A percentile compares a stretch with the other conserved stretches of the same genome.
phyloP scores from a whole-genome alignment of 1,284 basidiomycete species.

The Ceratobasidium sp. region DNA sequence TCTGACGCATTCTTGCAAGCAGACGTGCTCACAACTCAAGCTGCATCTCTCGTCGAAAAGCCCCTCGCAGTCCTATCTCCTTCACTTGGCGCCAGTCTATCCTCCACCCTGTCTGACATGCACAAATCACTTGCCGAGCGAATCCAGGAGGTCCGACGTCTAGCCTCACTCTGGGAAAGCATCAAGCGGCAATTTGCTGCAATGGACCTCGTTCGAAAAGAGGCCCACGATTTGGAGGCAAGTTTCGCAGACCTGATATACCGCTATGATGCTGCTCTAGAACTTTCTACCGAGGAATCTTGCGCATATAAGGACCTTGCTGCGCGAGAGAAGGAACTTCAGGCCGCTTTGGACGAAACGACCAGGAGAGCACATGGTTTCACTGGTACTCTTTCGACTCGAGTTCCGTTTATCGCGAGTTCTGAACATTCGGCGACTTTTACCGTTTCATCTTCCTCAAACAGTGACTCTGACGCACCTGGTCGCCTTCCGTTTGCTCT shows the following conservation, averaged over 20 bases:
- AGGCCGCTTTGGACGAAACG: constrained; percentile 6
- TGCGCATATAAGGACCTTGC: constrained; percentile 13
- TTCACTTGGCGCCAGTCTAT: constrained; percentile 49
- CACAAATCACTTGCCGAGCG: constrained; percentile 52
- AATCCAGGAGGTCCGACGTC: constrained; percentile 54
- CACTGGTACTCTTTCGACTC: constrained; percentile 42
- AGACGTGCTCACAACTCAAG: constrained; percentile 21
- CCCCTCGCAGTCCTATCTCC: constrained; percentile 34
- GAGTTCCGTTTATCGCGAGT: constrained; percentile 44
- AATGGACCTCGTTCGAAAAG: constrained; percentile 67
- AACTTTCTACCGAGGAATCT: constrained; percentile 7
- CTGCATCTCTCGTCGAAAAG: constrained; percentile 29
- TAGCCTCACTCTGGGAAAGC: constrained; percentile 59
- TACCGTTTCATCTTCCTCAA: constrained; percentile 11
- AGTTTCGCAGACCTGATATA: constrained; percentile 43
- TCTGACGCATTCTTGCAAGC: constrained; percentile 33
- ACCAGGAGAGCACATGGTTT: constrained; percentile 49
- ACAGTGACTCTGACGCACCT: constrained; percentile 14
- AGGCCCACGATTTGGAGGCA: constrained; percentile 63
- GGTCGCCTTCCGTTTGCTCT: constrained; percentile 61
- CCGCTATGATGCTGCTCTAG: constrained; percentile 21
- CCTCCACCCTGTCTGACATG: constrained; percentile 57
- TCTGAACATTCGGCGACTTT: constrained; percentile 25
- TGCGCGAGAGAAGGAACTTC: constrained; percentile 7
- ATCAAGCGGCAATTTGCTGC: constrained; percentile 63